Percentiles rank a stretch among this genome's conserved stretches.
Conservation (phyloP, 2,329 filamentous ascomycete genomes). For the Hymenoscyphus fructigenus region DNA sequence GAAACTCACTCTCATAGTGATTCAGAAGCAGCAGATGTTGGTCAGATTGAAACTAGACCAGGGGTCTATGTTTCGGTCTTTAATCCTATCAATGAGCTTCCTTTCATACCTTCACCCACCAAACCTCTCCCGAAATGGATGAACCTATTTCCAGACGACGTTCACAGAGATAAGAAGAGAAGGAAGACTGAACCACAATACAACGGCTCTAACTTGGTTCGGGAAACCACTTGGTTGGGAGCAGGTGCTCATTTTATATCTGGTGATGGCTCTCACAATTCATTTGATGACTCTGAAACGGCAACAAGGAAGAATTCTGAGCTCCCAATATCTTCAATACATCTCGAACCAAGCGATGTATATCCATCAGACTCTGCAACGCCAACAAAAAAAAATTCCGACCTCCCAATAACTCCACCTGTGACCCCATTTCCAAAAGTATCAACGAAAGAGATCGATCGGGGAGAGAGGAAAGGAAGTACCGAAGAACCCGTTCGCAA, state of each 20-base stretch:
- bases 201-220: not conserved
- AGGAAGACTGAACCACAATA: not conserved
- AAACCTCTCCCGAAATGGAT: conserved; percentile 51
- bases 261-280: not conserved
- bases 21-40: conserved; percentile 11
- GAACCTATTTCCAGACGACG: conserved; percentile 32
- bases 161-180: conserved; percentile 18
- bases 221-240: not conserved
- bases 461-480: not conserved
- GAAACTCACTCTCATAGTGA: conserved; percentile 17
- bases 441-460: not conserved
- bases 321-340: not conserved
- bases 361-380: not conserved
- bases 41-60: conserved; percentile 8
- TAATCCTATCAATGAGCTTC: conserved; percentile 47
- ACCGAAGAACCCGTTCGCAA: not conserved
- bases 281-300: conserved; percentile 1
- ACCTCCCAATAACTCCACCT: not conserved
- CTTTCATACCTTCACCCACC: conserved; percentile 48
- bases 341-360: no score
- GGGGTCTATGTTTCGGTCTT: conserved; percentile 50
- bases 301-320: conserved; percentile 2
- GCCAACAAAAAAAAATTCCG: conserved; percentile 1
- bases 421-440: not conserved
- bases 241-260: not conserved